These are phyloP conservation scores for Cryphonectria japonica DNA, from an alignment of 2,329 filamentous ascomycete genomes.

Conservation along the genomic window DNA sequence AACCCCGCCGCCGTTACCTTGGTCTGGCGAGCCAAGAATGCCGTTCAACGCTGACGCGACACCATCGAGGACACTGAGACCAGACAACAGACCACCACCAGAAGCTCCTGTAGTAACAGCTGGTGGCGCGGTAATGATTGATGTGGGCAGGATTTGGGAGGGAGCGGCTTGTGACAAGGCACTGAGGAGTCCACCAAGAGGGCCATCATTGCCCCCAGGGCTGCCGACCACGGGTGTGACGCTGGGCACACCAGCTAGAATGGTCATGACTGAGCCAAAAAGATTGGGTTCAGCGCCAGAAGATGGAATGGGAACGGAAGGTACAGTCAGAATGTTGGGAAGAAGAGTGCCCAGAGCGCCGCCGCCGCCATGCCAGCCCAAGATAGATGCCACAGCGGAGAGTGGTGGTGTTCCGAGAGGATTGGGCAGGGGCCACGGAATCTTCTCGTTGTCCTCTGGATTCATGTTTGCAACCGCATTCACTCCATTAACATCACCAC, in stretches of 20 bases:
- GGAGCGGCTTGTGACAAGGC: conserved; percentile 25
- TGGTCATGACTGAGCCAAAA: conserved; percentile 25
- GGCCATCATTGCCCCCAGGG: not conserved
- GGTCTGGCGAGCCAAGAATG: conserved; percentile 19
- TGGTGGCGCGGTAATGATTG: conserved; percentile 14
- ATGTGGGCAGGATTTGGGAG: not conserved
- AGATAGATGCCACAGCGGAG: conserved; percentile 21
- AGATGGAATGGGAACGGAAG: not conserved
- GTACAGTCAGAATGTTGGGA: conserved; percentile 14
- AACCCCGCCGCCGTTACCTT: not conserved
- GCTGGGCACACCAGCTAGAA: conserved; percentile 23
- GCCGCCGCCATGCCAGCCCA: conserved; percentile 13
- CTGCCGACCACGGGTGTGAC: conserved; percentile 10
- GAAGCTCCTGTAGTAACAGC: not conserved
- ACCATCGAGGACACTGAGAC: conserved; percentile 19
- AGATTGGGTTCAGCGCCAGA: conserved; percentile 10
- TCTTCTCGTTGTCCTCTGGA: not conserved
- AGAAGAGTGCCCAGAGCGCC: not conserved
- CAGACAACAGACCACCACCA: conserved; percentile 13
- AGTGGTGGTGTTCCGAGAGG: conserved; percentile 7
- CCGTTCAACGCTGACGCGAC: conserved; percentile 22
- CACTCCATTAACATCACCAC: not conserved
- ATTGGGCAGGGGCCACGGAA: conserved; percentile 16
- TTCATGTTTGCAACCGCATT: not conserved
- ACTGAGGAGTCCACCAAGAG: conserved; percentile 26